phyloP scores from a whole-genome alignment of 1,284 basidiomycete species.

The Leccinum variabile region DNA sequence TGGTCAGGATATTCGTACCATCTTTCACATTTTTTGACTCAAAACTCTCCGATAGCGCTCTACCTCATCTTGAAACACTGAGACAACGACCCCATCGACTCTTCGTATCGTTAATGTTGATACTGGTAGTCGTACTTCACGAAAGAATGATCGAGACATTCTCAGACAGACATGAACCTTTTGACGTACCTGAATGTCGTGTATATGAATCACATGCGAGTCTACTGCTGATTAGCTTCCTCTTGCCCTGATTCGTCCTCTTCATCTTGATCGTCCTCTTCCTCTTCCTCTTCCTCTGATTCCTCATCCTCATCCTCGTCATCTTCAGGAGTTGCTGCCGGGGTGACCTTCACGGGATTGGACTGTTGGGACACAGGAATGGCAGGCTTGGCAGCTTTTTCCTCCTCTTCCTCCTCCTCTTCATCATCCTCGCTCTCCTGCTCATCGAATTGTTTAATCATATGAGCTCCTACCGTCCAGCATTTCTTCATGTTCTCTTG shows the following conservation, averaged over 20 bases:
- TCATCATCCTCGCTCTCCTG: conserved; percentile 60
- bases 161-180: background rate
- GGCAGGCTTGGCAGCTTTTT: background rate
- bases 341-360: conserved; percentile 3
- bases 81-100: conserved; percentile 3
- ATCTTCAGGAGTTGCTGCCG: conserved; percentile 24
- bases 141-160: background rate
- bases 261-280: conserved; percentile 16
- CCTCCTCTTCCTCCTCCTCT: conserved; percentile 20
- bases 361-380: background rate
- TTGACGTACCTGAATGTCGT: conserved; percentile 8
- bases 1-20: conserved; percentile 40
- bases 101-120: background rate
- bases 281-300: conserved; percentile 4
- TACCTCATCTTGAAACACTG: conserved; percentile 73
- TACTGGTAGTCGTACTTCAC: background rate
- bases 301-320: conserved; percentile 20
- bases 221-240: conserved; percentile 25
- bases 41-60: conserved; percentile 44
- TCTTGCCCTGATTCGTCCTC: conserved; percentile 22
- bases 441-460: conserved; percentile 77
- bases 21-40: conserved; percentile 3
- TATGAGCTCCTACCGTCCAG: conserved; percentile 67
- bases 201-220: conserved; percentile 5
- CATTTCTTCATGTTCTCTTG: conserved; percentile 62